Evolutionary conservation across 202 grass and related monocot genomes (phyloP).

Genomic region (Panicum virgatum): DNA sequence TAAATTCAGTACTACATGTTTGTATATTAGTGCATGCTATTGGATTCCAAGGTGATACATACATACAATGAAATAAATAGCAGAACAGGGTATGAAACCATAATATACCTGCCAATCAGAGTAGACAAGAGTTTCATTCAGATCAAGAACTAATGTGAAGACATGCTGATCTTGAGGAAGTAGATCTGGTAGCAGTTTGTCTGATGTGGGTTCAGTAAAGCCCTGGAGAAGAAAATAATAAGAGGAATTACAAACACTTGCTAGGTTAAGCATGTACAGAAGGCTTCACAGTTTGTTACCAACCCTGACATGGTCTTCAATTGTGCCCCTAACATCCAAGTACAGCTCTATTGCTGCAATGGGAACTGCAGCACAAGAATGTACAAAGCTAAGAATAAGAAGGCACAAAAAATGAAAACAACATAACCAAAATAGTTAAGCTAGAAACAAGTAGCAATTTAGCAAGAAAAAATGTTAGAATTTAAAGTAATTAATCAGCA

Average conservation of each 20-base stretch:
- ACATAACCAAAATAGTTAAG: conserved; percentile 11
- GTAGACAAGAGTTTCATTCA: conserved; percentile 92
- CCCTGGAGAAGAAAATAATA: conserved; percentile 47
- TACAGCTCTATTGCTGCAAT: conserved; percentile 67
- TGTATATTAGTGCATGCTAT: not conserved
- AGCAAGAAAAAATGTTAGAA: not conserved
- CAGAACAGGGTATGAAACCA: not conserved
- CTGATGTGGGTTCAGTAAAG: conserved; percentile 94
- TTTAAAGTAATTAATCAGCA: not conserved
- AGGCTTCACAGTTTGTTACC: conserved; percentile 39
- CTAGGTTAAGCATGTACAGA: conserved; percentile 24
- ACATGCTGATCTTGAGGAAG: conserved; percentile 63
- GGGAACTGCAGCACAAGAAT: conserved; percentile 57
- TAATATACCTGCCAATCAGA: conserved; percentile 85
- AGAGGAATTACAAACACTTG: conserved; percentile 21
- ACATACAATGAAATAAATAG: conserved; percentile 11
- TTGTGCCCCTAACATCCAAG: conserved; percentile 56
- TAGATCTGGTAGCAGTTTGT: conserved; percentile 89
- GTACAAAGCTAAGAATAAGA: conserved; percentile 21
- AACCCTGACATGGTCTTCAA: conserved; percentile 84
- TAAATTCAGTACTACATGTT: too few relatives aligned
- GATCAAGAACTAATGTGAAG: conserved; percentile 93
- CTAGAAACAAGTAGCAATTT: not conserved
- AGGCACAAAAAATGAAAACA: conserved; percentile 20
- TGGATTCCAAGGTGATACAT: not conserved